These are phyloP conservation scores for Asterophora parasitica DNA, from an alignment of 768 basidiomycete genomes.

Conservation along the genomic window DNA sequence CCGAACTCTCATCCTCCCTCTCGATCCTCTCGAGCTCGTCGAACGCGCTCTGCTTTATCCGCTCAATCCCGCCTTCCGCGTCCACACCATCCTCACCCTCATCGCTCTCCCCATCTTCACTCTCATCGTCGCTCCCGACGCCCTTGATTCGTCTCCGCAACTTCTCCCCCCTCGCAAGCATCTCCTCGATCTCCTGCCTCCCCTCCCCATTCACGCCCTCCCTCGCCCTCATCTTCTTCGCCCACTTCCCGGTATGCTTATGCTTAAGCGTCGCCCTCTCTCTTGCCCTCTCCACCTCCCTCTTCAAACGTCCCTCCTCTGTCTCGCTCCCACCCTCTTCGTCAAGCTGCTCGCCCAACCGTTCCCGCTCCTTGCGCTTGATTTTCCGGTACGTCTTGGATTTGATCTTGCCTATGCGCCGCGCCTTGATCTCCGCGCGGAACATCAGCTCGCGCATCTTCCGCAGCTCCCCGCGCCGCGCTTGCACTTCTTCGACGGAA, in stretches of 20 bases:
- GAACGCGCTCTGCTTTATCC: slow-evolving; percentile 65
- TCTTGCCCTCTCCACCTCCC: slow-evolving; percentile 74
- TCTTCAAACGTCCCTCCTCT: slow-evolving; percentile 54
- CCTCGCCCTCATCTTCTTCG: slow-evolving; percentile 63
- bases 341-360: slow-evolving; percentile 44
- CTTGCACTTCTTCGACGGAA: slow-evolving; percentile 79
- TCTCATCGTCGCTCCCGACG: slow-evolving; percentile 50
- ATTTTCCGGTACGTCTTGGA: slow-evolving; percentile 88
- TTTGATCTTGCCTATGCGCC: slow-evolving; percentile 91
- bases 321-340: slow-evolving; percentile 47
- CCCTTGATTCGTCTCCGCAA: slow-evolving; percentile 75
- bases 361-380: slow-evolving; percentile 72
- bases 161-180: slow-evolving; percentile 79
- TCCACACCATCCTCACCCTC: slow-evolving; percentile 43
- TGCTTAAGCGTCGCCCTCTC: slow-evolving; percentile 90
- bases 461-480: slow-evolving; percentile 75
- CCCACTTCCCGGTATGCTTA: slow-evolving; percentile 87
- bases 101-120: slow-evolving; percentile 34
- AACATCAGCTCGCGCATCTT: slow-evolving; percentile 92
- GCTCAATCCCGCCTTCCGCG: slow-evolving; percentile 32
- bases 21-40: slow-evolving; percentile 65
- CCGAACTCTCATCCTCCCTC: slow-evolving; percentile 27
- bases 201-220: slow-evolving; percentile 53
- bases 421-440: slow-evolving; percentile 86
- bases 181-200: slow-evolving; percentile 70